These are phyloP conservation scores for Lasiodiplodia theobromae DNA, from an alignment of 2,329 filamentous ascomycete species.

Conservation along the genomic window DNA sequence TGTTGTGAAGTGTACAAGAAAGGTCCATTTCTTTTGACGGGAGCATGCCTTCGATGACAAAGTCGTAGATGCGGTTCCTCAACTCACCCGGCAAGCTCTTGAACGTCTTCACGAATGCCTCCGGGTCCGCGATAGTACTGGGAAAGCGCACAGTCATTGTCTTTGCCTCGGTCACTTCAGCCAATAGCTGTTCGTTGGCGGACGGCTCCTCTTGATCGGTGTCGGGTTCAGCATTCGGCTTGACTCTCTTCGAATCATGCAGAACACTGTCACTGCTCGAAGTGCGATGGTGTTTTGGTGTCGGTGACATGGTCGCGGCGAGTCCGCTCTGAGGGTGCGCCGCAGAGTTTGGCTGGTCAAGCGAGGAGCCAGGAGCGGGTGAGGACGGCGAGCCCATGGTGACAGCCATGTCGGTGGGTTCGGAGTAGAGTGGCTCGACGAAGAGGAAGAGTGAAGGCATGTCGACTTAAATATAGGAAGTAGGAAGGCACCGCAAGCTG, in stretches of 20 bases:
- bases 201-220: too few relatives aligned
- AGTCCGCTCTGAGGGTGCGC: too few relatives aligned
- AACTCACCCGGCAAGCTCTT: not conserved
- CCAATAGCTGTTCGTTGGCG: not conserved
- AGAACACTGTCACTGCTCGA: too few relatives aligned
- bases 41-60: not conserved
- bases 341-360: not conserved
- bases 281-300: too few relatives aligned
- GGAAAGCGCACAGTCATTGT: not conserved
- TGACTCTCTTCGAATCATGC: too few relatives aligned
- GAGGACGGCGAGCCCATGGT: not conserved
- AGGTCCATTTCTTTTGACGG: too few relatives aligned
- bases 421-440: not conserved
- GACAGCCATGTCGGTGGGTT: not conserved
- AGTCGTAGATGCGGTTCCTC: not conserved
- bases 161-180: not conserved
- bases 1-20: too few relatives aligned
- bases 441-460: not conserved
- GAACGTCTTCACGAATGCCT: not conserved
- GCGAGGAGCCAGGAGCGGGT: too few relatives aligned
- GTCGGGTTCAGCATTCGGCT: too few relatives aligned
- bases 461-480: too few relatives aligned
- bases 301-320: too few relatives aligned
- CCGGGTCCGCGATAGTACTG: not conserved
- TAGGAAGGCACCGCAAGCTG: too few relatives aligned